These are phyloP conservation scores for Fraxinus dipetala DNA, from an alignment of 305 asterid species.

Conservation along the genomic window DNA sequence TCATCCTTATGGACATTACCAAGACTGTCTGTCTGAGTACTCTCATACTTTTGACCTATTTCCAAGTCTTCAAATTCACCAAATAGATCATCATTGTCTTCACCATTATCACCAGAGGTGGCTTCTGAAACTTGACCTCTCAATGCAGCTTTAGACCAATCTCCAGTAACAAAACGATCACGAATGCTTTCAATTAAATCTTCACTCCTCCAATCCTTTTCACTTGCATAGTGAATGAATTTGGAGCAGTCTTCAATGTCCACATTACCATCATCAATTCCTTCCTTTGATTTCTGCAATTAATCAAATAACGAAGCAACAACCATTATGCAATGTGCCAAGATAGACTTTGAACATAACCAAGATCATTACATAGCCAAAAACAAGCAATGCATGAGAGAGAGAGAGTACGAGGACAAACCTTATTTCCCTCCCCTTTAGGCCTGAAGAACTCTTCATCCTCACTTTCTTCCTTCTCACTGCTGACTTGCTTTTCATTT, in stretches of 20 bases:
- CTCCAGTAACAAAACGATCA: constrained; percentile 86
- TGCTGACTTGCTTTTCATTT: constrained; percentile 31
- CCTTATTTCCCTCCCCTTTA: constrained; percentile 88
- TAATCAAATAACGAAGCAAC: constrained; percentile 28
- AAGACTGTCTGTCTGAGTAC: constrained; percentile 30
- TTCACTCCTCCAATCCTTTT: constrained; percentile 55
- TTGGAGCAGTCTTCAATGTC: constrained; percentile 83
- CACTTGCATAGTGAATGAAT: constrained; percentile 37
- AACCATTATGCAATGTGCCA: neutral
- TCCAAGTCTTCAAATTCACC: constrained; percentile 97
- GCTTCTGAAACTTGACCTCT: constrained; percentile 53
- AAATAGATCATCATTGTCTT: constrained; percentile 47
- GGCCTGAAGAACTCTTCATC: constrained; percentile 81
- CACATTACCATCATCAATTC: constrained; percentile 39
- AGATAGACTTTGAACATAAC: neutral
- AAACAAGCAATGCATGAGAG: neutral
- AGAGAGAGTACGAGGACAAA: constrained; percentile 20
- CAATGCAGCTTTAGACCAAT: constrained; percentile 79
- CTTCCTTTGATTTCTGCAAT: constrained; percentile 59
- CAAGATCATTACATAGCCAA: neutral
- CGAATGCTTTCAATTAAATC: constrained; percentile 60
- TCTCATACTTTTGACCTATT: constrained; percentile 73
- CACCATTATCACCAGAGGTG: constrained; percentile 36
- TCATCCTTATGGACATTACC: constrained; percentile 38
- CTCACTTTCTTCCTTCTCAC: constrained; percentile 54